A percentile compares a stretch with the other conserved stretches of the same genome.
These are phyloP conservation scores for Lactarius deliciosus DNA, from an alignment of 768 basidiomycete genomes.

Conservation along the genomic window DNA sequence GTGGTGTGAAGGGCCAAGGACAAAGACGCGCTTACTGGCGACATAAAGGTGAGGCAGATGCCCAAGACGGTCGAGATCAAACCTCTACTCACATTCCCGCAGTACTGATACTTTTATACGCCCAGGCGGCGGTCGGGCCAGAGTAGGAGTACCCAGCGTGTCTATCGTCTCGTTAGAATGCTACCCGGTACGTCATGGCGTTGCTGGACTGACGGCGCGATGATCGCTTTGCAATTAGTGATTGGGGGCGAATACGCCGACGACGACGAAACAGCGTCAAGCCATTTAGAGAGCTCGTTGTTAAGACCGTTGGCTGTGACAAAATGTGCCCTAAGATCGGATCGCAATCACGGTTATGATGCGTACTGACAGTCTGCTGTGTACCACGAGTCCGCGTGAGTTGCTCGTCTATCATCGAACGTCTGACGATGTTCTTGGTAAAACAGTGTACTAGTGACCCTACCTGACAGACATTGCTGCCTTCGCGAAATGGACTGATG, in stretches of 20 bases:
- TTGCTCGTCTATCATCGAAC: conserved; percentile 49
- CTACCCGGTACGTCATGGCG: neutral
- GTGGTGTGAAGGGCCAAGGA: conserved; percentile 96
- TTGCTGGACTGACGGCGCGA: conserved; percentile 77
- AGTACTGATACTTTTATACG: conserved; percentile 85
- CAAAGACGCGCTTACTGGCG: conserved; percentile 82
- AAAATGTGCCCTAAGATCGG: conserved; percentile 9
- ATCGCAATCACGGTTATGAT: neutral
- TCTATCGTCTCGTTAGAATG: conserved; percentile 42
- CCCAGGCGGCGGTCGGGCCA: conserved; percentile 93
- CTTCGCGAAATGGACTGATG: neutral
- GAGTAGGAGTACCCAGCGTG: conserved; percentile 97
- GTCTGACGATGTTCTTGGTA: neutral
- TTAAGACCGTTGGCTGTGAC: conserved; percentile 55
- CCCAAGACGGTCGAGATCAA: conserved; percentile 7
- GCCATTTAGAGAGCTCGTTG: conserved; percentile 61
- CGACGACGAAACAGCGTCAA: conserved; percentile 54
- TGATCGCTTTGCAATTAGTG: conserved; percentile 76
- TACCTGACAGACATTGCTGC: conserved; percentile 22
- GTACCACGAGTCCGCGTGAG: conserved; percentile 94
- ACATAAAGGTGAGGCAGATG: neutral
- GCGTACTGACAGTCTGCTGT: conserved; percentile 54
- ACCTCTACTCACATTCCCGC: conserved; percentile 66
- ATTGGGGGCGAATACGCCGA: conserved; percentile 64
- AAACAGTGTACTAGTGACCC: conserved; percentile 6